Evolutionary conservation across 176 grass and related monocot species (phyloP).

Genomic region (Carex pumila): DNA sequence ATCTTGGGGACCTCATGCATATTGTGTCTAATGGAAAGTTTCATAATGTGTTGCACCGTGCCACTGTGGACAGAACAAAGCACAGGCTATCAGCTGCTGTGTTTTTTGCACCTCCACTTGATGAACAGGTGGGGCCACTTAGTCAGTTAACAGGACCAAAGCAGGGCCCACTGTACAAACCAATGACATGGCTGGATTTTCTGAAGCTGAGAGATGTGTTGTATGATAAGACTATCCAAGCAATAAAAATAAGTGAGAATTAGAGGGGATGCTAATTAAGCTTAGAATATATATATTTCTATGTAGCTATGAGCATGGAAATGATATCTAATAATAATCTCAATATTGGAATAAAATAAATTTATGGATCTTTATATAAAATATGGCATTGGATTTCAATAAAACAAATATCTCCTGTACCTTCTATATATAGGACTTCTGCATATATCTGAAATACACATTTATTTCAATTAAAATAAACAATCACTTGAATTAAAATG

Average conservation of each 20-base stretch:
- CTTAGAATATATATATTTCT: not conserved
- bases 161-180: slow-evolving; percentile 16
- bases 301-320: not conserved
- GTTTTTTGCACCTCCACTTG: slow-evolving; percentile 37
- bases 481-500: no score
- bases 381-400: not conserved
- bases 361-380: not conserved
- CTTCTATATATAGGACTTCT: no score
- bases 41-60: slow-evolving; percentile 43
- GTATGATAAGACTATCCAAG: not conserved
- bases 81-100: slow-evolving; percentile 35
- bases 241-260: not conserved
- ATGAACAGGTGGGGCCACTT: slow-evolving; percentile 37
- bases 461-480: no score
- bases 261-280: not conserved
- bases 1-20: slow-evolving; percentile 48
- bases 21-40: slow-evolving; percentile 50
- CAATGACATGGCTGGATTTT: slow-evolving; percentile 54
- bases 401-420: not conserved
- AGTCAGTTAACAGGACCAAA: not conserved
- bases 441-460: no score
- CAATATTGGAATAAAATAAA: not conserved
- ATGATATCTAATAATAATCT: not conserved
- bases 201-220: slow-evolving; percentile 12
- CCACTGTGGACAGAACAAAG: slow-evolving; percentile 34